Percentiles rank a stretch among this genome's conserved stretches.
Evolutionary conservation across 2,329 filamentous ascomycete species (phyloP).

Genomic region (Tothia fuscella): DNA sequence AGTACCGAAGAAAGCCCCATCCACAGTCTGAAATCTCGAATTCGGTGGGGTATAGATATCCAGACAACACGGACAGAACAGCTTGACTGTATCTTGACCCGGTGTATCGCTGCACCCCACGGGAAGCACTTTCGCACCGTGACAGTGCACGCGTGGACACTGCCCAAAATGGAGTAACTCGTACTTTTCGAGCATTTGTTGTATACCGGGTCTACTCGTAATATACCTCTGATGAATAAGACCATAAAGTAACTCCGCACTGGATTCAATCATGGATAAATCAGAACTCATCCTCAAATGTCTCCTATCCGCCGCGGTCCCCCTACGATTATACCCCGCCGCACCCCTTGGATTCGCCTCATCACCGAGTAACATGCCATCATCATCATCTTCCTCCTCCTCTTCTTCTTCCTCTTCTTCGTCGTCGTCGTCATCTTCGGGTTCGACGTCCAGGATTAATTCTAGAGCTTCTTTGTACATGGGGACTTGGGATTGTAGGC

Average conservation of each 20-base stretch:
- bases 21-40: conserved; percentile 91
- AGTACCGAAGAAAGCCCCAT: conserved; percentile 95
- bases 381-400: conserved; percentile 41
- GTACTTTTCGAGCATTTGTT: conserved; percentile 99
- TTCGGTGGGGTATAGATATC: conserved; percentile 97
- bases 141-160: conserved; percentile 90
- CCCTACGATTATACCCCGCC: conserved; percentile 34
- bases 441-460: conserved; percentile 98
- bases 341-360: too few species aligned
- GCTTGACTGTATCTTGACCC: conserved; percentile 93
- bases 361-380: conserved; percentile 29
- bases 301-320: conserved; percentile 40
- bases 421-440: conserved; percentile 84
- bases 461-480: conserved; percentile 99
- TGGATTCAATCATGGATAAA: conserved; percentile 89
- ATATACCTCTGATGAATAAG: conserved; percentile 98
- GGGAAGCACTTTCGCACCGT: conserved; percentile 77
- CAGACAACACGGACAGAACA: conserved; percentile 93
- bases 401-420: conserved; percentile 61
- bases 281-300: conserved; percentile 84
- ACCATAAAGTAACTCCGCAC: conserved; percentile 95
- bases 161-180: conserved; percentile 91
- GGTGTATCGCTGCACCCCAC: conserved; percentile 91
- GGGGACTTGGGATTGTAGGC: conserved; percentile 84
- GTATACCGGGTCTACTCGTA: conserved; percentile 87